Conservation (phyloP, 495 filamentous ascomycete genomes). For the Xylaria grammica region DNA sequence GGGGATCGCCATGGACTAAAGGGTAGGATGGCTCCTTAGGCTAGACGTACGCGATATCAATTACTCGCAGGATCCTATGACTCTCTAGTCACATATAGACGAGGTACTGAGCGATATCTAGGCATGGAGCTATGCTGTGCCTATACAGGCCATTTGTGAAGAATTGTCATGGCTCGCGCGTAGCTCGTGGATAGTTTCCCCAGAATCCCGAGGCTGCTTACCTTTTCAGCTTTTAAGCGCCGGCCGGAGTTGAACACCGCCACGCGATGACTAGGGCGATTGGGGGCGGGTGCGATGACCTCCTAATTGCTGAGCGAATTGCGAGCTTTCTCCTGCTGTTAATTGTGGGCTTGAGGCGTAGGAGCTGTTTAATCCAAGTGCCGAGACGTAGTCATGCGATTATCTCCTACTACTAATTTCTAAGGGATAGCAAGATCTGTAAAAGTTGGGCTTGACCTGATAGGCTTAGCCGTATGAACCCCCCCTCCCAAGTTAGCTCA, state of each 20-base stretch:
- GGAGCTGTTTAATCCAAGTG: not conserved
- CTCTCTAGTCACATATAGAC: not conserved
- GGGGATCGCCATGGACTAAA: too few relatives aligned
- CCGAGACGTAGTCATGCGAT: not conserved
- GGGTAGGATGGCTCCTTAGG: not conserved
- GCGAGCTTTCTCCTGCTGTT: not conserved
- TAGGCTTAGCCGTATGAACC: too few relatives aligned
- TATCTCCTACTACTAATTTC: too few relatives aligned
- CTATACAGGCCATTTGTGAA: not conserved
- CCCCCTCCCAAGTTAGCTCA: too few relatives aligned
- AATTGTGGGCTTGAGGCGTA: not conserved
- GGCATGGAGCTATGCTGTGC: not conserved
- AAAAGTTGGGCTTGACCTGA: too few relatives aligned
- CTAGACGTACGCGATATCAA: not conserved
- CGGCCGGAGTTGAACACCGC: not conserved
- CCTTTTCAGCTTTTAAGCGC: conserved; percentile 12
- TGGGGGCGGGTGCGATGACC: not conserved
- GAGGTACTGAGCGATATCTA: not conserved
- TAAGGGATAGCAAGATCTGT: not conserved
- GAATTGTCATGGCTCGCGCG: not conserved
- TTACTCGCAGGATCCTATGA: not conserved
- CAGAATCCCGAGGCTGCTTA: not conserved
- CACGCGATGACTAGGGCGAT: not conserved
- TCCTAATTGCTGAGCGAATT: not conserved
- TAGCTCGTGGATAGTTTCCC: not conserved